Evolutionary conservation across 2,329 filamentous ascomycete species (phyloP), one percentile per base, ranked within the genome.

Genomic region (Cytospora piceicola): DNA sequence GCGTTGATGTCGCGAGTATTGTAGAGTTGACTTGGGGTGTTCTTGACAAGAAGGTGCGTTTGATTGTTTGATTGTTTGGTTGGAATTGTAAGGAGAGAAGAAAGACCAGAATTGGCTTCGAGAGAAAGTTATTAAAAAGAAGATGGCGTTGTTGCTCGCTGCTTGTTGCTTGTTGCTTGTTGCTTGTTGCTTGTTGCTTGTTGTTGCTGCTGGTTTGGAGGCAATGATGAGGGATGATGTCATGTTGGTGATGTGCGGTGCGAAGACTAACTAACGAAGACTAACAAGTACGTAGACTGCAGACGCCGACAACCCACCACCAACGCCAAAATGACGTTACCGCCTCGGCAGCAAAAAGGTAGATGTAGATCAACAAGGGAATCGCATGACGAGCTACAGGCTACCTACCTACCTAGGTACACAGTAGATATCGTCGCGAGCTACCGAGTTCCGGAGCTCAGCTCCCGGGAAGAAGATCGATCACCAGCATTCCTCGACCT

Each of bases 1-100:
- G 54, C 36, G 49, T 65, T 29, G 65, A 65, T 57, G 15, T 49
- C 14, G 64, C 29, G 57, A 12, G 58, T 24, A 15, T 61, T 60
- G 51, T 58, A 51, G 27, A 36, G 49, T 29, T 30, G 51, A 32
- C 56, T 61, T 42, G 77, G 77, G 78, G 6, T 3, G 6, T 22
- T n/a, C 17, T 36, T n/a, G 53, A 29, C 24, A 32, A 34, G 60
- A 63, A 63, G 58, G 56, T 59, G 11, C n/a, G 30, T 46, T 55
- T 24, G 22, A 54, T 51, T 69, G 58, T 30, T 63, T 49, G 30
- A 30, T 52, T 27, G 57, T 30, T 54, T 36, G 46, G 55, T 63
- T 46, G 61, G 68, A 67, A 49, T 4, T 4, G 14, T 15, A 11
- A 29, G 20, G 57, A 15, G 5, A 30, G 20, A 29, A 11, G 17